Base-by-base conservation (phyloP, 2,329 filamentous ascomycete species). In the Stagonosporopsis chrysanthemi region DNA sequence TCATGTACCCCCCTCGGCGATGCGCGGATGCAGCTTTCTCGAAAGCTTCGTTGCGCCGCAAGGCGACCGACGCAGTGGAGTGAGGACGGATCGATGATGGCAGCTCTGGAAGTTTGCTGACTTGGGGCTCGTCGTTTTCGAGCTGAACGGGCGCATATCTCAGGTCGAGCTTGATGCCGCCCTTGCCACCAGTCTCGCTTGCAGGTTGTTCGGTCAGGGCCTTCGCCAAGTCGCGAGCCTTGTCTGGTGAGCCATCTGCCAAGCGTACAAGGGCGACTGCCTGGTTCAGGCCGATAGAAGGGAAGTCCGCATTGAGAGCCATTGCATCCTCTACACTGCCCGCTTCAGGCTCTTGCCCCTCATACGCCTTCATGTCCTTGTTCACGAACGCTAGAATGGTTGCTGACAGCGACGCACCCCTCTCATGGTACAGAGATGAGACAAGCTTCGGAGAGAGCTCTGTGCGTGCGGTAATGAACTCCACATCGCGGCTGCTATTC, bases 1-100 rank as follows among this genome's bases (percentile, higher is more conserved):
- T 85, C 80, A 90, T 92, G 3, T 94, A 79, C 0, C 83, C 88
- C 17, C 84, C 84, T 64, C 81, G 84, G 31, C 85, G 83, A 66
- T 86, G 85, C 2, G 86, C 84, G 8, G 80, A 76, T 9, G 80
- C 79, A 3, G 88, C 88, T 75, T 88, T 82, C 4, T 74, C 74
- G 64, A 87, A 85, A 12, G 85, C 85, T 4, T 77, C 72, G 23
- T 76, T 74, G 14, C 84, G 78, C 36, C 81, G 81, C 4, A 77
- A 71, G 44, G 80, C 76, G 54, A 85, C 79, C 5, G 77, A 72
- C 2, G 65, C 56, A 0, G 76, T 72, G n/a, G 80, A 82, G 17
- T 76, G 73, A 11, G 70, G 70, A 6, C 70, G 69, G 3, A 74
- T 71, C 12, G 75, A 67, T 19, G 70, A 56, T 28, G 70, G 40